A percentile compares a stretch with the other conserved stretches of the same genome.
Evolutionary conservation across 495 filamentous ascomycete genomes (phyloP).

Genomic region (Penicillium tannophilum): DNA sequence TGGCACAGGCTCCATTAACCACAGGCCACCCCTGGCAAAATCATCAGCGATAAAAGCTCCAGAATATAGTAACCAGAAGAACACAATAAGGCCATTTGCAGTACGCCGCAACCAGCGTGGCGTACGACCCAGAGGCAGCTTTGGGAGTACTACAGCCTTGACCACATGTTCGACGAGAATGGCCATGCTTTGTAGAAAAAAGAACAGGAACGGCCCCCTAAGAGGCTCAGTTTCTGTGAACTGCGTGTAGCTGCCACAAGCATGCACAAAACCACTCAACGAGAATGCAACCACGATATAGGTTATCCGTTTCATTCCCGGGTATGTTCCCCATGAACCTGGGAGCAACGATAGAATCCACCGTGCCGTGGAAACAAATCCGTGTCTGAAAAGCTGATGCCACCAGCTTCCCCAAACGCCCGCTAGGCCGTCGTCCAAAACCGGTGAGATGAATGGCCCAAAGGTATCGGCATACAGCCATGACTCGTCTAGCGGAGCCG

Average conservation of each 20-base stretch:
- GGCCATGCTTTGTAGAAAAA: slow-evolving; percentile 58
- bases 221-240: slow-evolving; percentile 47
- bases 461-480: slow-evolving; percentile 69
- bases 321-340: slow-evolving; percentile 11
- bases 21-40: slow-evolving; percentile 60
- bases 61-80: slow-evolving; percentile 61
- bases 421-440: slow-evolving; percentile 67
- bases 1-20: slow-evolving; percentile 71
- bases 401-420: slow-evolving; percentile 86
- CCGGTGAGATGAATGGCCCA: slow-evolving; percentile 54
- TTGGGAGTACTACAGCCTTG: slow-evolving; percentile 25
- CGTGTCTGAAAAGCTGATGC: slow-evolving; percentile 84
- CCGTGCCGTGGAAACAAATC: slow-evolving; percentile 60
- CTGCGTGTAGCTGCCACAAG: slow-evolving; percentile 56
- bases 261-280: slow-evolving; percentile 63
- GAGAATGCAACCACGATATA: slow-evolving; percentile 55
- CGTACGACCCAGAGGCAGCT: slow-evolving; percentile 27
- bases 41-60: slow-evolving; percentile 60
- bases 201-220: slow-evolving; percentile 52
- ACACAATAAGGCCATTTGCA: slow-evolving; percentile 55
- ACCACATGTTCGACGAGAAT: slow-evolving; percentile 51
- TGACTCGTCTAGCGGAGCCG: slow-evolving; percentile 53
- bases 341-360: slow-evolving; percentile 51
- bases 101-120: slow-evolving; percentile 43
- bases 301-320: slow-evolving; percentile 24